Conservation (phyloP, 441 rosid genomes). For the Brassica hybrid region DNA sequence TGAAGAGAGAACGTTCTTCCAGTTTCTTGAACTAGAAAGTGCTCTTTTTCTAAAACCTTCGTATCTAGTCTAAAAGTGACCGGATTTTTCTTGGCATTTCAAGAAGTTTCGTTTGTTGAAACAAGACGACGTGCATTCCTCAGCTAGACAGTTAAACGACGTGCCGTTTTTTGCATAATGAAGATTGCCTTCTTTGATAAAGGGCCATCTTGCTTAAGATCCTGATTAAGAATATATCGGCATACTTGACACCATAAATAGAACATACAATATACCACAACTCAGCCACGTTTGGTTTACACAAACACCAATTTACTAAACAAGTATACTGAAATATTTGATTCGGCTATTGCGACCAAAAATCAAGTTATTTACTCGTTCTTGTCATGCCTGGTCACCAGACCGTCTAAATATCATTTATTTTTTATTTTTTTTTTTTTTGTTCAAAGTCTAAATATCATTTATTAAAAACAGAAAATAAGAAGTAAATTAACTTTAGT, state of each 20-base stretch:
- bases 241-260: no score
- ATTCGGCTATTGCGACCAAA: no score
- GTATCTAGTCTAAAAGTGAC: neutral
- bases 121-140: constrained; percentile 22
- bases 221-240: no score
- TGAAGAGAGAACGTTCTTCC: constrained; percentile 28
- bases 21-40: constrained; percentile 24
- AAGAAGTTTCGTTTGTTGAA: constrained; percentile 30
- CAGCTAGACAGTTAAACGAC: neutral
- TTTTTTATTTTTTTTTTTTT: no score
- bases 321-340: no score
- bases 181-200: neutral
- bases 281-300: no score
- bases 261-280: no score
- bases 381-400: constrained; percentile 8
- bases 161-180: neutral
- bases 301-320: no score
- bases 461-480: neutral
- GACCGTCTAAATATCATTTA: neutral
- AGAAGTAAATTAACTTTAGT: constrained; percentile 11
- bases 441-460: no score
- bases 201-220: neutral
- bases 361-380: neutral
- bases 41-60: constrained; percentile 32
- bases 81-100: constrained; percentile 32